A percentile compares a stretch with the other conserved stretches of the same genome.
phyloP scores from a whole-genome alignment of 140 eudicot genomes.

The Erigeron philadelphicus region DNA sequence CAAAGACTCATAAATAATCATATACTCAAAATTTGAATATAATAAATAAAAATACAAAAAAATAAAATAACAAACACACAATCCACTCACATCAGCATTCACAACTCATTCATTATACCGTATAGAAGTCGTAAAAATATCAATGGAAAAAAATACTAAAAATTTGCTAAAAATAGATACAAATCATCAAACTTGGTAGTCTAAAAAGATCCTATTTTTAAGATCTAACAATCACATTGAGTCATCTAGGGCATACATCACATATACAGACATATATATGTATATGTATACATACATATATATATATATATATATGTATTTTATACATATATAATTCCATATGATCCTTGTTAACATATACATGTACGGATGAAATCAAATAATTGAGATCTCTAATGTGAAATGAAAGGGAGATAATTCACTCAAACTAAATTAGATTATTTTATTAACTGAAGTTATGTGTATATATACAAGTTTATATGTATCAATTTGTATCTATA shows the following conservation, averaged over 20 bases:
- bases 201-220: constrained; percentile 22
- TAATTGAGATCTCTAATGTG: constrained; percentile 17
- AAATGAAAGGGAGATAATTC: constrained; percentile 1
- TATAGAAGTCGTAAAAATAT: background rate
- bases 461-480: background rate
- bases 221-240: constrained; percentile 27
- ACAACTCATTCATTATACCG: constrained; percentile 8
- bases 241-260: background rate
- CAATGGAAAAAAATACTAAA: constrained; percentile 10
- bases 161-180: background rate
- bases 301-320: no score
- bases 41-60: constrained; percentile 15
- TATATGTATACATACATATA: no score
- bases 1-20: background rate
- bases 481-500: background rate
- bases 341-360: background rate
- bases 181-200: background rate
- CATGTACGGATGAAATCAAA: background rate
- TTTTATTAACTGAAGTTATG: no score
- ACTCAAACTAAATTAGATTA: background rate
- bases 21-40: background rate
- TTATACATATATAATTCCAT: background rate
- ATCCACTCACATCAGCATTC: constrained; percentile 6
- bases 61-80: constrained; percentile 10
- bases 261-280: background rate